These are phyloP conservation scores for Teratosphaeria zuluensis DNA, from an alignment of 2,329 filamentous ascomycete genomes.

Conservation along the genomic window DNA sequence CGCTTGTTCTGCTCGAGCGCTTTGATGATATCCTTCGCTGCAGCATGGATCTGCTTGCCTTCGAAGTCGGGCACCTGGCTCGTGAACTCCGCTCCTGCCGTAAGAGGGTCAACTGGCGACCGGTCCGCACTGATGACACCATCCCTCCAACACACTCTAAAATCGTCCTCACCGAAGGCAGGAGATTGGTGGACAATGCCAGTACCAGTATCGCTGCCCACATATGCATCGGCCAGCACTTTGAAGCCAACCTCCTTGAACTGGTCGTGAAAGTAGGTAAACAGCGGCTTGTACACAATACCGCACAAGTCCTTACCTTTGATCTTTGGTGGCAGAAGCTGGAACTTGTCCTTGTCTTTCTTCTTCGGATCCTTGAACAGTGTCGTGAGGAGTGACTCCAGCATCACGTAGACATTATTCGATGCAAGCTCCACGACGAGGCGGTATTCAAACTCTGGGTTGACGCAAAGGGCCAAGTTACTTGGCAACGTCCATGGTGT, in stretches of 20 bases:
- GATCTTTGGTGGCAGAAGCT: slow-evolving; percentile 61
- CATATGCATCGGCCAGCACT: slow-evolving; percentile 75
- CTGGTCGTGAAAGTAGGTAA: slow-evolving; percentile 80
- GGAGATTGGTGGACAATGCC: slow-evolving; percentile 92
- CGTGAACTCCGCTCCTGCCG: slow-evolving; percentile 72
- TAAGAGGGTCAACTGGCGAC: slow-evolving; percentile 82
- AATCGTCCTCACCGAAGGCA: slow-evolving; percentile 94
- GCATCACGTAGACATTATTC: slow-evolving; percentile 73
- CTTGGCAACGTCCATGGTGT: slow-evolving; percentile 82
- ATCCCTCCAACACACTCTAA: slow-evolving; percentile 65
- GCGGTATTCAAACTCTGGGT: slow-evolving; percentile 77
- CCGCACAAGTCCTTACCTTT: slow-evolving; percentile 77
- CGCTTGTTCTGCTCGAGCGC: slow-evolving; percentile 67
- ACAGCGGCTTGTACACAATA: slow-evolving; percentile 82
- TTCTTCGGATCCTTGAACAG: slow-evolving; percentile 95
- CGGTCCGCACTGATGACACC: slow-evolving; percentile 70
- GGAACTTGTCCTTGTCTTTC: slow-evolving; percentile 68
- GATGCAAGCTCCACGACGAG: slow-evolving; percentile 77
- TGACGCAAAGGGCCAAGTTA: slow-evolving; percentile 64
- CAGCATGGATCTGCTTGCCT: slow-evolving; percentile 81
- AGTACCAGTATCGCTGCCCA: slow-evolving; percentile 81
- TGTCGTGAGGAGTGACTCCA: slow-evolving; percentile 70
- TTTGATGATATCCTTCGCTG: slow-evolving; percentile 90
- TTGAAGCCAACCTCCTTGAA: slow-evolving; percentile 79
- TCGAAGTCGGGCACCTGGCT: slow-evolving; percentile 68